Evolutionary conservation across 257 asterid species (phyloP).

Genomic region (Solanum medicagineum): DNA sequence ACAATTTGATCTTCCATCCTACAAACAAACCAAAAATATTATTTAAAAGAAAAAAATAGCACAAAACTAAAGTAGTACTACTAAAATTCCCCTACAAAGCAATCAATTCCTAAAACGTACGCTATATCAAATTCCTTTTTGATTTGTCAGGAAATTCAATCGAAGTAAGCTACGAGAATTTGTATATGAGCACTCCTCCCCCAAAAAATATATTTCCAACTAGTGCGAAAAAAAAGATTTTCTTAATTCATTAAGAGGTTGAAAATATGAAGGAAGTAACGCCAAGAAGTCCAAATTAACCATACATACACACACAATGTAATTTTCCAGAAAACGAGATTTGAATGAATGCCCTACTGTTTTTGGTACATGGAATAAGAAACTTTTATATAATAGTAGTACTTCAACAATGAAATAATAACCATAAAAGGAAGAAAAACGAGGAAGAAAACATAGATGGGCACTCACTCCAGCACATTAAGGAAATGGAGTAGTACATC

Average conservation of each 20-base stretch:
- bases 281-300: background rate
- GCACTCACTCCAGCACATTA: background rate
- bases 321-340: background rate
- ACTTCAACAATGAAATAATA: background rate
- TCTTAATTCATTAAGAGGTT: background rate
- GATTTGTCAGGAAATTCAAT: background rate
- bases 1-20: conserved; percentile 42
- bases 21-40: background rate
- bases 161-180: background rate
- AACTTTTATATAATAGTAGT: background rate
- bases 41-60: background rate
- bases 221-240: background rate
- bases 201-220: background rate
- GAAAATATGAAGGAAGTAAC: background rate
- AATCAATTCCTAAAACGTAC: background rate
- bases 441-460: background rate
- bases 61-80: background rate
- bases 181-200: background rate
- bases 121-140: background rate
- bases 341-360: background rate
- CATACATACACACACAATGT: background rate
- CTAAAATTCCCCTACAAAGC: background rate
- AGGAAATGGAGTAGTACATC: background rate
- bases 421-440: background rate
- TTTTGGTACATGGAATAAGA: background rate